These are phyloP conservation scores for Polyporus arcularius DNA, from an alignment of 768 basidiomycete species.

Conservation along the genomic window DNA sequence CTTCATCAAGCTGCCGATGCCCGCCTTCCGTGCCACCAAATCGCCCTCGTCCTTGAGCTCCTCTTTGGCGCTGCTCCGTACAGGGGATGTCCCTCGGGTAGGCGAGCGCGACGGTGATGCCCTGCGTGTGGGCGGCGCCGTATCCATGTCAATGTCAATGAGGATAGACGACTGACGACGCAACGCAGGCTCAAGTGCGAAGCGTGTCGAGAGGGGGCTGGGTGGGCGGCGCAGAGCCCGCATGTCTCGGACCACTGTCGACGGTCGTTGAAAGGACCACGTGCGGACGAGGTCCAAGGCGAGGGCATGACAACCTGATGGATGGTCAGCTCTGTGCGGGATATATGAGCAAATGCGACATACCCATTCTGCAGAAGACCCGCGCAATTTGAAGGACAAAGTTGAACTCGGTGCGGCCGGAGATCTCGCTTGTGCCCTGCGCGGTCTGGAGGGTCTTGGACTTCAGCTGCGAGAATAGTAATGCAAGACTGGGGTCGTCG, in stretches of 20 bases:
- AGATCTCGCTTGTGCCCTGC: constrained; percentile 90
- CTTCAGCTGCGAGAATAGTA: constrained; percentile 87
- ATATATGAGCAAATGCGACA: constrained; percentile 24
- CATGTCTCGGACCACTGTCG: constrained; percentile 36
- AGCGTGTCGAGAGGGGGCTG: constrained; percentile 48
- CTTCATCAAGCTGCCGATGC: constrained; percentile 84
- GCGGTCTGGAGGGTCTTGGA: constrained; percentile 91
- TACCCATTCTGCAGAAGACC: constrained; percentile 94
- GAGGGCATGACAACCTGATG: constrained; percentile 85
- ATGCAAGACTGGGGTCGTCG: constrained; percentile 90
- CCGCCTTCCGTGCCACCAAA: constrained; percentile 64
- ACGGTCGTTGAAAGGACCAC: constrained; percentile 90
- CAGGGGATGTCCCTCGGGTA: constrained; percentile 16
- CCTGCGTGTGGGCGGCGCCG: constrained; percentile 57
- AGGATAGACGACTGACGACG: constrained; percentile 73
- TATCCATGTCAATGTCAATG: constrained; percentile 85
- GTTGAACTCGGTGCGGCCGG: constrained; percentile 86
- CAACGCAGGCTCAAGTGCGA: constrained; percentile 51
- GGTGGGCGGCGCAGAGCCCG: constrained; percentile 33
- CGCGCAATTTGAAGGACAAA: constrained; percentile 94
- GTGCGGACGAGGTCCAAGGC: constrained; percentile 86
- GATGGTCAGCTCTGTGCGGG: neutral
- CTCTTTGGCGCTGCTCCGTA: constrained; percentile 5
- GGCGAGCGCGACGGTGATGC: constrained; percentile 46
- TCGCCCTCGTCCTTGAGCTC: constrained; percentile 51